These are phyloP conservation scores for Sinapis alba DNA, from an alignment of 441 rosid genomes.

Conservation along the genomic window DNA sequence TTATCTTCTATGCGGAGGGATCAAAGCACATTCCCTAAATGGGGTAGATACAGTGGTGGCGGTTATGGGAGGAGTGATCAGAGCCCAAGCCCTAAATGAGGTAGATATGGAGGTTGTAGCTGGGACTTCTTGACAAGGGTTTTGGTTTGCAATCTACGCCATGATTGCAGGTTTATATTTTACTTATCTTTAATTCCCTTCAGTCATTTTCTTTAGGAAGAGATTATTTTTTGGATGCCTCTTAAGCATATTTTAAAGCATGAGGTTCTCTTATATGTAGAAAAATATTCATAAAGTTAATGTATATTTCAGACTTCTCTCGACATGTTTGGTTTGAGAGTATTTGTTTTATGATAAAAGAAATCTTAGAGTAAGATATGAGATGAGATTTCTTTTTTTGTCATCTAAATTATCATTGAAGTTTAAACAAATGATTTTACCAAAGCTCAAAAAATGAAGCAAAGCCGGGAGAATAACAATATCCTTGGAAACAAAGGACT, in stretches of 20 bases:
- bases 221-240: too few relatives aligned
- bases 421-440: background rate
- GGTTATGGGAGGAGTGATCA: background rate
- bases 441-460: background rate
- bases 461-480: background rate
- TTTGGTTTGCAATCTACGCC: background rate
- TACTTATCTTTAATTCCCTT: background rate
- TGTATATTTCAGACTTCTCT: background rate
- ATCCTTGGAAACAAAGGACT: too few relatives aligned
- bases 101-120: background rate
- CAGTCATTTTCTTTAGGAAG: background rate
- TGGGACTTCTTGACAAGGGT: background rate
- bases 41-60: too few relatives aligned
- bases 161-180: background rate
- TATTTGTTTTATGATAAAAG: background rate
- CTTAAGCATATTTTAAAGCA: background rate
- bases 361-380: background rate
- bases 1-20: background rate
- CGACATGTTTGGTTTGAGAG: background rate
- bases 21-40: too few relatives aligned
- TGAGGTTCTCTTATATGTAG: background rate
- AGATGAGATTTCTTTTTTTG: too few relatives aligned
- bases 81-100: background rate
- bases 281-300: background rate
- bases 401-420: too few relatives aligned